Evolutionary conservation across 306 rosid genomes (phyloP).

Genomic region (Rubus parviflorus): DNA sequence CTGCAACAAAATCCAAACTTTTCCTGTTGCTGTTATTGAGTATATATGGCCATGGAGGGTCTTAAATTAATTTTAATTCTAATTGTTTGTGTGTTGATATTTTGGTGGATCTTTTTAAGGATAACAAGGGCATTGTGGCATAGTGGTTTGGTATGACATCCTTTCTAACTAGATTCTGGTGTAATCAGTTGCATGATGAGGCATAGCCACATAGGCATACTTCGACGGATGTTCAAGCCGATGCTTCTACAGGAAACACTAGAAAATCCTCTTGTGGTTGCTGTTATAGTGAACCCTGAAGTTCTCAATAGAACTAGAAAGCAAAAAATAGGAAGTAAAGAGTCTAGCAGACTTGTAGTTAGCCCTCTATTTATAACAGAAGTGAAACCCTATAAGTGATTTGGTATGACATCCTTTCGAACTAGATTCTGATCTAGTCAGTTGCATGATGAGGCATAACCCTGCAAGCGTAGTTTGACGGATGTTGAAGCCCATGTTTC

Average conservation of each 20-base stretch:
- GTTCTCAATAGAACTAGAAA: background rate
- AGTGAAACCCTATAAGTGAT: background rate
- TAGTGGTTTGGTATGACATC: background rate
- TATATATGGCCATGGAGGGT: background rate
- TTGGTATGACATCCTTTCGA: background rate
- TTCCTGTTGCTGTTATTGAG: background rate
- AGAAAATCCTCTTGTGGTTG: background rate
- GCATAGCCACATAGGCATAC: background rate
- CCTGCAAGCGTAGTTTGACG: background rate
- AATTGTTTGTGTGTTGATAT: background rate
- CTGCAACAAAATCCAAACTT: background rate
- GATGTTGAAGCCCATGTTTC: background rate
- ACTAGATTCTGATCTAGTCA: background rate
- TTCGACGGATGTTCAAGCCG: background rate
- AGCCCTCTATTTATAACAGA: background rate
- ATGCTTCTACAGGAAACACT: background rate
- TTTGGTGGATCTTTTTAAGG: background rate
- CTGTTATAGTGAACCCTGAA: background rate
- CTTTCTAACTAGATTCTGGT: background rate
- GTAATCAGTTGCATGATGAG: background rate
- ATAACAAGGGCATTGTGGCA: background rate
- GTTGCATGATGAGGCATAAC: background rate
- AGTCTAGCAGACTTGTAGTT: background rate
- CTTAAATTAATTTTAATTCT: background rate
- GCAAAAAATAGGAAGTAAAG: background rate